These are phyloP conservation scores for Rhizophagus clarus DNA, from an alignment of 192 early-diverging fungal species.

Conservation along the genomic window DNA sequence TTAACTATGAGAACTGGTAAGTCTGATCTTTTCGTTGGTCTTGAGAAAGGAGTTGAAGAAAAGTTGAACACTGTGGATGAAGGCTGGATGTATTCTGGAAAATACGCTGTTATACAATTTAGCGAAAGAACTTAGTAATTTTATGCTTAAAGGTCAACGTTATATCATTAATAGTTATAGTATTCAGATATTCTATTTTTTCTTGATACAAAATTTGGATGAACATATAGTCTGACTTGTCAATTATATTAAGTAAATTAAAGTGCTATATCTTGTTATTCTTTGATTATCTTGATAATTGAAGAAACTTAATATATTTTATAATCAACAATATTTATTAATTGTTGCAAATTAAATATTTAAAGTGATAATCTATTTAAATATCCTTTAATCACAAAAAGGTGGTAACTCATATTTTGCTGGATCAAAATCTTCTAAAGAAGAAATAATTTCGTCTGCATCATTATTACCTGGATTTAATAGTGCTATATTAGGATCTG, in stretches of 20 bases:
- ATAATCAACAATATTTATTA: too few species aligned
- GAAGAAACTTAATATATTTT: too few species aligned
- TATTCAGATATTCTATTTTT: too few species aligned
- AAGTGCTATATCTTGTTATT: too few species aligned
- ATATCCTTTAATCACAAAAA: slow-evolving; percentile 20
- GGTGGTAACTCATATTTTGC: slow-evolving; percentile 61
- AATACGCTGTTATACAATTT: slow-evolving; percentile 68
- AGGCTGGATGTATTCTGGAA: slow-evolving; percentile 72
- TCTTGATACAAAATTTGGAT: too few species aligned
- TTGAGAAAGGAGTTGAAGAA: slow-evolving; percentile 57
- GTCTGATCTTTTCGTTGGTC: slow-evolving; percentile 79
- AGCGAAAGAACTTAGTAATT: neutral
- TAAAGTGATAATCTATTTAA: too few species aligned
- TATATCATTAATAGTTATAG: too few species aligned
- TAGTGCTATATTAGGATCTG: slow-evolving; percentile 65
- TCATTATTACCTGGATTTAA: slow-evolving; percentile 46
- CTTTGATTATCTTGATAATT: too few species aligned
- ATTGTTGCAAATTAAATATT: too few species aligned
- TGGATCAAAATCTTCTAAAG: slow-evolving; percentile 72
- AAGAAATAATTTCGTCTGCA: slow-evolving; percentile 59
- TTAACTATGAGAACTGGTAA: slow-evolving; percentile 84
- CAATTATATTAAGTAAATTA: too few species aligned
- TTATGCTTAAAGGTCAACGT: too few species aligned
- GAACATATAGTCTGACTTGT: too few species aligned
- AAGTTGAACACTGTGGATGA: slow-evolving; percentile 46